These are phyloP conservation scores for Phyllosticta ampelicida DNA, from an alignment of 2,329 filamentous ascomycete genomes.

Conservation along the genomic window DNA sequence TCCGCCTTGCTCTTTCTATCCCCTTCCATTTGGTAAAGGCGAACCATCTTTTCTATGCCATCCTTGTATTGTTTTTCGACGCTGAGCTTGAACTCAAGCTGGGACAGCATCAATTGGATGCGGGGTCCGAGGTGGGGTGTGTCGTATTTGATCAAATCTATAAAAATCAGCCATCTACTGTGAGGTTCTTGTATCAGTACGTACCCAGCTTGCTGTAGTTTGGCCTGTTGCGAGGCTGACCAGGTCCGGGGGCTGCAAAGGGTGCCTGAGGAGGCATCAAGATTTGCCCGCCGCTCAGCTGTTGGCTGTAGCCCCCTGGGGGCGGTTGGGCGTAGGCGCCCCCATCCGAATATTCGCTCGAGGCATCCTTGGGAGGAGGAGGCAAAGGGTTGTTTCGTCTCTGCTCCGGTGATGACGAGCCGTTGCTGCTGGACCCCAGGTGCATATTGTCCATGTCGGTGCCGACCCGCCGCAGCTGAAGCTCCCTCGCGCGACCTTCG, in stretches of 20 bases:
- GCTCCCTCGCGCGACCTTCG: constrained; percentile 79
- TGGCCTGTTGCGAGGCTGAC: constrained; percentile 55
- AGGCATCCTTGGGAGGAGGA: constrained; percentile 64
- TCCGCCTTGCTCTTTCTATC: constrained; percentile 93
- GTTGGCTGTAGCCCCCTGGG: constrained; percentile 44
- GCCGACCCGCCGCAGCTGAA: constrained; percentile 70
- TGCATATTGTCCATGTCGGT: constrained; percentile 58
- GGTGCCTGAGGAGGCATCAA: constrained; percentile 74
- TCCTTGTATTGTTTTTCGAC: constrained; percentile 99
- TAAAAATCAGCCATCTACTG: constrained; percentile 14
- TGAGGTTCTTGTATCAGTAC: constrained; percentile 18
- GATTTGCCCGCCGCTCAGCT: constrained; percentile 55
- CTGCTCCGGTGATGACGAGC: constrained; percentile 25
- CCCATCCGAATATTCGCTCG: constrained; percentile 43
- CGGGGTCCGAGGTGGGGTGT: constrained; percentile 89
- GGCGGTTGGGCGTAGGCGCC: constrained; percentile 52
- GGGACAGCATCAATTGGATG: constrained; percentile 97
- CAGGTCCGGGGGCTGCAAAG: constrained; percentile 62
- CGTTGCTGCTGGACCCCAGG: constrained; percentile 40
- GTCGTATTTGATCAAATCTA: constrained; percentile 97
- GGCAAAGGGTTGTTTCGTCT: constrained; percentile 26
- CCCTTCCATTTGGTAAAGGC: constrained; percentile 92
- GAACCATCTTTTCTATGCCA: constrained; percentile 98
- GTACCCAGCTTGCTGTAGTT: constrained; percentile 95
- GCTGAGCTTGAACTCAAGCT: constrained; percentile 96